phyloP scores from a whole-genome alignment of 208 protist genomes.

The Crithidia sp. region DNA sequence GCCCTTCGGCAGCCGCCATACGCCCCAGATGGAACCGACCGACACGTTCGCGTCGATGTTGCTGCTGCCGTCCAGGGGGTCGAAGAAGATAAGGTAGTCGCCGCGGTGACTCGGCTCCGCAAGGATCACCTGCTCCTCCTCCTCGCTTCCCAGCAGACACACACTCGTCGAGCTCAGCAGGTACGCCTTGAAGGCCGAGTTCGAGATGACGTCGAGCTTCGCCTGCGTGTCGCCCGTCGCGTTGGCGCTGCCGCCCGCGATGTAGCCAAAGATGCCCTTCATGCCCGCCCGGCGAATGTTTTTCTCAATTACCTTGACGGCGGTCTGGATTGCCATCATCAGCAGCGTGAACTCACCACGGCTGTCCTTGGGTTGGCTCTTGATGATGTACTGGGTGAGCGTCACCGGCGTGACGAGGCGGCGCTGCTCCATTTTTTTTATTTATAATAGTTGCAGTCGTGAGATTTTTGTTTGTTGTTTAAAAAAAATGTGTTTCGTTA shows the following conservation, averaged over 20 bases:
- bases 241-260: constrained; percentile 55
- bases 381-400: constrained; percentile 88
- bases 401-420: constrained; percentile 46
- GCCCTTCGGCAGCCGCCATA: constrained; percentile 82
- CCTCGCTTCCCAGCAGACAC: constrained; percentile 78
- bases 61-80: constrained; percentile 96
- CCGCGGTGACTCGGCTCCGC: constrained; percentile 70
- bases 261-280: constrained; percentile 84
- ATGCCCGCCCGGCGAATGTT: constrained; percentile 87
- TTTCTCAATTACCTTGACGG: constrained; percentile 88
- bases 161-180: constrained; percentile 79
- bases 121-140: constrained; percentile 81
- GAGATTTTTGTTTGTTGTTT: no score
- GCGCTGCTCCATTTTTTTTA: constrained; percentile 22
- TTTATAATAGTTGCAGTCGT: background rate
- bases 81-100: constrained; percentile 94
- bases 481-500: no score
- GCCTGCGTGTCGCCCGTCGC: constrained; percentile 85
- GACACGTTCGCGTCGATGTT: constrained; percentile 98
- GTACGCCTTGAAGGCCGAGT: constrained; percentile 89
- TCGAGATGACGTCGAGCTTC: constrained; percentile 89
- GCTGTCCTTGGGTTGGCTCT: constrained; percentile 75
- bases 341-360: constrained; percentile 87
- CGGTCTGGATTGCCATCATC: constrained; percentile 92
- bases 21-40: constrained; percentile 94